Evolutionary conservation across 2,329 filamentous ascomycete species (phyloP).

Genomic region (Monilinia fructigena): DNA sequence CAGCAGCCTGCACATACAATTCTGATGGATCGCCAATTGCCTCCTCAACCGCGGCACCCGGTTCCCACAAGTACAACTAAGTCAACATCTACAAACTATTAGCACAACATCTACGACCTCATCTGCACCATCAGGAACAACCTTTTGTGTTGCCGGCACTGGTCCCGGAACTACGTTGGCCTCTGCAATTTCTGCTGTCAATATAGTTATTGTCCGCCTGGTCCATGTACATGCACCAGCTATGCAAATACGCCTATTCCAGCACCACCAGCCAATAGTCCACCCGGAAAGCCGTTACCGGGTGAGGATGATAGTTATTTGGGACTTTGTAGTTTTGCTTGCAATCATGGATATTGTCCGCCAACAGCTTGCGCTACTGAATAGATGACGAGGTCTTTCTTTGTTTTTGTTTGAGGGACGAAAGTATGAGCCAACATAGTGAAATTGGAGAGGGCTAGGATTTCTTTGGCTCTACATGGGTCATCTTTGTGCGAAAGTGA

Average conservation of each 20-base stretch:
- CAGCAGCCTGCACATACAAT: conserved; percentile 17
- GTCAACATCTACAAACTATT: neutral
- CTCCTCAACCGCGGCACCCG: neutral
- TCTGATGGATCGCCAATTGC: neutral
- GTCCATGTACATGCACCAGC: conserved; percentile 32
- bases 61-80: neutral
- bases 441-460: neutral
- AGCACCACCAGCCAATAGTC: conserved; percentile 34
- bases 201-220: conserved; percentile 34
- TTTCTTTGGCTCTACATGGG: neutral
- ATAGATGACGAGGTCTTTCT: neutral
- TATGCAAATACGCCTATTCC: conserved; percentile 26
- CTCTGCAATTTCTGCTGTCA: conserved; percentile 41
- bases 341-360: conserved; percentile 46
- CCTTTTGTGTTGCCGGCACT: conserved; percentile 31
- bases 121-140: conserved; percentile 17
- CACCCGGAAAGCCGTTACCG: conserved; percentile 40
- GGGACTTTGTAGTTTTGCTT: conserved; percentile 49
- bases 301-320: conserved; percentile 43
- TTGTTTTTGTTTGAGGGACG: too few relatives aligned
- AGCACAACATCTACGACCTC: conserved; percentile 23
- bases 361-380: conserved; percentile 22
- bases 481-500: neutral
- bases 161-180: conserved; percentile 41
- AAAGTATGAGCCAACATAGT: too few relatives aligned